Conservation (phyloP, 2,329 filamentous ascomycete species). For the Massarina eburnea region DNA sequence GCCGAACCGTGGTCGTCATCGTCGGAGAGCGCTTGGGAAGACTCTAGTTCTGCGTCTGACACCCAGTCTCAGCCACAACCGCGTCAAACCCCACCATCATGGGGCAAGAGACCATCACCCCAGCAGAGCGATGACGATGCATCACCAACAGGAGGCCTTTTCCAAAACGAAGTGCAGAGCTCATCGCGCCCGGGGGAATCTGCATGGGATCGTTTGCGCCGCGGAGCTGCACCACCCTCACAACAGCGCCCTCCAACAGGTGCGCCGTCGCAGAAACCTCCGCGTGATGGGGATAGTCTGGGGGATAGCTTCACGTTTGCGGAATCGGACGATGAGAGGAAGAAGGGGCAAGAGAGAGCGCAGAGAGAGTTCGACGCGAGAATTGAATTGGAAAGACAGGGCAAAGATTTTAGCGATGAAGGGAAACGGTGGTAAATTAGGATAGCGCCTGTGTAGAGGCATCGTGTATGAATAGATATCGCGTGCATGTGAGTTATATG, state of each 20-base stretch:
- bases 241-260: conserved; percentile 17
- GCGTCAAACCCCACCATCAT: conserved; percentile 7
- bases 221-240: conserved; percentile 24
- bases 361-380: conserved; percentile 54
- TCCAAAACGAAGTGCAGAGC: conserved; percentile 32
- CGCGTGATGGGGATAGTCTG: conserved; percentile 33
- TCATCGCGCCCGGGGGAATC: conserved; percentile 36
- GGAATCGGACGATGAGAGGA: conserved; percentile 46
- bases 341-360: conserved; percentile 47
- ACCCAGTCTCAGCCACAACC: conserved; percentile 1
- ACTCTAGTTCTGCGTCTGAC: conserved; percentile 34
- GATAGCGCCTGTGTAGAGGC: no score
- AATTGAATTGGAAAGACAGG: conserved; percentile 52
- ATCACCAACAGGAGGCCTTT: conserved; percentile 41
- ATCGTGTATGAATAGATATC: neutral
- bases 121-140: conserved; percentile 37
- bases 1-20: conserved; percentile 26
- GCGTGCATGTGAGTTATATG: no score
- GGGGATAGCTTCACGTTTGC: conserved; percentile 51
- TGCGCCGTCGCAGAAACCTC: conserved; percentile 23
- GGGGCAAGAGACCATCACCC: conserved; percentile 18
- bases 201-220: conserved; percentile 49
- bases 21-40: conserved; percentile 10
- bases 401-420: conserved; percentile 44
- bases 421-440: conserved; percentile 32